These are phyloP conservation scores for Erigeron canadensis DNA, from an alignment of 129 eudicot species.

Conservation along the genomic window DNA sequence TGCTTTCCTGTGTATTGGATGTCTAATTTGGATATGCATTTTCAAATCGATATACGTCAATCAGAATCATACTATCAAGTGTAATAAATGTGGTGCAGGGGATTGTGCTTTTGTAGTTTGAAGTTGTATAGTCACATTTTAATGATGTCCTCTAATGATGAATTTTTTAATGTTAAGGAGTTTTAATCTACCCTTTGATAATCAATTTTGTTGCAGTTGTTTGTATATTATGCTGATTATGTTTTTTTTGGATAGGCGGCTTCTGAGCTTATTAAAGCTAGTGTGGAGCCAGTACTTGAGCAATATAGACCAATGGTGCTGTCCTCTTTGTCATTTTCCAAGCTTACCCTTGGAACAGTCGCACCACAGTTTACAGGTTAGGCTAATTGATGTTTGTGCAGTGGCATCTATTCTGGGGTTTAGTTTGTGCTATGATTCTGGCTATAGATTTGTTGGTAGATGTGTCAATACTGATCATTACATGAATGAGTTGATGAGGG, in stretches of 20 bases:
- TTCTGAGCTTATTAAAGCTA: slow-evolving; percentile 86
- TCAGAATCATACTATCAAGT: neutral
- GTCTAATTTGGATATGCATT: neutral
- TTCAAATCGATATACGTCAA: neutral
- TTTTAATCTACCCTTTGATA: slow-evolving; percentile 13
- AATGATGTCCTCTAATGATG: neutral
- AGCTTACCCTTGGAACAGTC: slow-evolving; percentile 87
- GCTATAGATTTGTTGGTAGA: no score
- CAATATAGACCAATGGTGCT: slow-evolving; percentile 75
- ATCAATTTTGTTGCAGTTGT: neutral
- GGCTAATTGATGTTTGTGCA: slow-evolving; percentile 4
- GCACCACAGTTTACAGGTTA: slow-evolving; percentile 97
- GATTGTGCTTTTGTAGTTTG: neutral
- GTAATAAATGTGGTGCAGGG: neutral
- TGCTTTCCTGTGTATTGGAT: slow-evolving; percentile 7
- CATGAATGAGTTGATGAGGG: no score
- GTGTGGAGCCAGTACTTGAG: slow-evolving; percentile 84
- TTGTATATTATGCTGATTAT: slow-evolving; percentile 14
- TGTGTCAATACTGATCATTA: no score
- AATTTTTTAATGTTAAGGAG: neutral
- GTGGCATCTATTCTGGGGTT: neutral
- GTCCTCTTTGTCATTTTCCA: slow-evolving; percentile 82
- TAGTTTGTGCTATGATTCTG: neutral
- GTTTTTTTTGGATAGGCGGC: slow-evolving; percentile 65
- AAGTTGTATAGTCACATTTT: neutral